These are phyloP conservation scores for Flaveria robusta DNA, from an alignment of 129 eudicot species.

Conservation along the genomic window DNA sequence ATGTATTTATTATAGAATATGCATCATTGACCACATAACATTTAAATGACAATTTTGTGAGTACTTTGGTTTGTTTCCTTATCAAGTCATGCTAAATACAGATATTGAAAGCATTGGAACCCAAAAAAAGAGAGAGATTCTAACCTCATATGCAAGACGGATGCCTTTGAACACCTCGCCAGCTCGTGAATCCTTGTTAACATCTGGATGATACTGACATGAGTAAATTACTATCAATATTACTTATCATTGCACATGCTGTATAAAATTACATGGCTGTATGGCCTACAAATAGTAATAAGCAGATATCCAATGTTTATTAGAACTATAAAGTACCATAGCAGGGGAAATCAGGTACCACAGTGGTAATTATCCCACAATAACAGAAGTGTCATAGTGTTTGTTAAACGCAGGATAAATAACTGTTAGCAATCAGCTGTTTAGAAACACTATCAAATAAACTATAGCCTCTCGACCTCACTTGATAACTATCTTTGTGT, in stretches of 20 bases:
- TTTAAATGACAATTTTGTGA: background rate
- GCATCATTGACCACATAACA: background rate
- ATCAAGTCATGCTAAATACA: background rate
- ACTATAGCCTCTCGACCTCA: background rate
- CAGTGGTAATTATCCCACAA: background rate
- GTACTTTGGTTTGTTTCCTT: background rate
- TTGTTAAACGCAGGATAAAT: background rate
- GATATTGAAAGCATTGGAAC: background rate
- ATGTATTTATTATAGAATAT: background rate
- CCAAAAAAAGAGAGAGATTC: constrained; percentile 10
- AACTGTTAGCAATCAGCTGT: background rate
- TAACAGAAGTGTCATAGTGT: background rate
- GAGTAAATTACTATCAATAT: constrained; percentile 15
- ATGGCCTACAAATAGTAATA: background rate
- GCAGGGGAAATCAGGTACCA: background rate
- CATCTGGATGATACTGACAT: constrained; percentile 94
- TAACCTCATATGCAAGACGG: constrained; percentile 83
- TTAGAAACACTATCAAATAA: background rate
- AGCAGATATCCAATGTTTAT: background rate
- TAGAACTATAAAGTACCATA: background rate
- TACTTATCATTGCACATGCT: no score
- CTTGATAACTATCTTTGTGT: background rate
- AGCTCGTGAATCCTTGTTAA: constrained; percentile 78
- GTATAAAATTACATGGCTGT: background rate
- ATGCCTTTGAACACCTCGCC: constrained; percentile 70